Base-by-base conservation (phyloP, 805 yeast species). In the Kazachstania kunashirensis region DNA sequence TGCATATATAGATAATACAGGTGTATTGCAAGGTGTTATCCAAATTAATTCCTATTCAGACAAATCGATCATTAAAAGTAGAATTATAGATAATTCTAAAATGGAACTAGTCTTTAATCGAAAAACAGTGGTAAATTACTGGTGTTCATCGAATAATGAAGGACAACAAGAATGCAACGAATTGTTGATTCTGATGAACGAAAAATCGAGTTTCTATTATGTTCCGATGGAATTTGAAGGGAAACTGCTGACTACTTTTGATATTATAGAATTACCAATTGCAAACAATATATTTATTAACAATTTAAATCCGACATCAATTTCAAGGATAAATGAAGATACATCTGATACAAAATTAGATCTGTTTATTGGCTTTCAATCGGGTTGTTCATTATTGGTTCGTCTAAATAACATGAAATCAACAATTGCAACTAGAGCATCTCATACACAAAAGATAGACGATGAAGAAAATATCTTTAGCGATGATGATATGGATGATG, bases 1-100 rank as follows among this genome's bases (percentile, higher is more conserved):
- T 7, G 62, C 84, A 9, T 88, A 84, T 57, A 71, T 85, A 13
- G 95, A 88, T 51, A 75, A 84, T 26, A 44, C 57, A 0, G 81
- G 80, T 15, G 59, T 57, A 11, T 46, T 73, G 13, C 67, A 61
- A 40, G 51, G 62, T n/a, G 37, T 42, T 3, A 53, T 57, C 14
- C 25, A 42, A 9, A 24, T 53, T 16, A 57, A 57, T 36, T 38
- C 56, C 18, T 57, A 34, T 53, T 68, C 58, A 50, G 58, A 37
- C 42, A 71, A 31, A 46, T 50, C 16, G 79, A 79, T 53, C 69
- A 71, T 42, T 55, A 77, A 2, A 52, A 58, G 32, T 53, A 80
- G 44, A 66, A 73, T 43, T 47, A 71, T 42, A 62, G 79, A 43
- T 46, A 55, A 36, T 53, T 67, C 26, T 54, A 56, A 31, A 47